A percentile compares a stretch with the other conserved stretches of the same genome.
phyloP scores from a whole-genome alignment of 176 grass and related monocot species.

The Microstegium vimineum region DNA sequence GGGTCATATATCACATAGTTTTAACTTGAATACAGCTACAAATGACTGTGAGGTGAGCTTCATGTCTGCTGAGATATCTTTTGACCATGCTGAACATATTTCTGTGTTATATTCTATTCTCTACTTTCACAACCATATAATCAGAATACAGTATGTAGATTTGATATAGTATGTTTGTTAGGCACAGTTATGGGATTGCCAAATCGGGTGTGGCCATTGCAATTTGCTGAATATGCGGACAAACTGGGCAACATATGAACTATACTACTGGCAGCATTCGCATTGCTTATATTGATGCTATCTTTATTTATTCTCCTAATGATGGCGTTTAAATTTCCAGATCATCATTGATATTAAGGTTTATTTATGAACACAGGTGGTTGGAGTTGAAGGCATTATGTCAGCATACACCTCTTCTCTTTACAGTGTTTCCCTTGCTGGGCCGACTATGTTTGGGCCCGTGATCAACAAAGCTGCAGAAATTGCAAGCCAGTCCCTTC shows the following conservation, averaged over 20 bases:
- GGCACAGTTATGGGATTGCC: neutral
- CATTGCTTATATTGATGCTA: conserved; percentile 7
- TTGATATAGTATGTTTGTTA: neutral
- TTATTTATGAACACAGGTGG: conserved; percentile 52
- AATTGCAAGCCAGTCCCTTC: conserved; percentile 70
- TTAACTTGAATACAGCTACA: conserved; percentile 67
- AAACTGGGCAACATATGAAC: neutral
- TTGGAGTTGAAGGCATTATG: conserved; percentile 90
- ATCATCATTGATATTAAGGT: neutral
- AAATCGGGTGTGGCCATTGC: neutral
- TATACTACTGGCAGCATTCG: neutral
- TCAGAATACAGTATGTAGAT: neutral
- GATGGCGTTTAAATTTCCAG: neutral
- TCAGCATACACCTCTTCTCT: conserved; percentile 68
- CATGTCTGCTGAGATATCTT: conserved; percentile 4
- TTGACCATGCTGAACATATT: neutral
- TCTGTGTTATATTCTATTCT: neutral
- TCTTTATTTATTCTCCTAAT: neutral
- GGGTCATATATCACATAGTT: conserved; percentile 73
- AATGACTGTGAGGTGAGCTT: conserved; percentile 58
- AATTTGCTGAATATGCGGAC: neutral
- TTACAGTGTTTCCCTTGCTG: conserved; percentile 69
- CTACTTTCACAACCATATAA: neutral
- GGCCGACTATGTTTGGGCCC: conserved; percentile 85
- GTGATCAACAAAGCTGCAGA: conserved; percentile 90